Base-by-base conservation (phyloP, 2,329 filamentous ascomycete genomes). In the Colletotrichum trifolii region DNA sequence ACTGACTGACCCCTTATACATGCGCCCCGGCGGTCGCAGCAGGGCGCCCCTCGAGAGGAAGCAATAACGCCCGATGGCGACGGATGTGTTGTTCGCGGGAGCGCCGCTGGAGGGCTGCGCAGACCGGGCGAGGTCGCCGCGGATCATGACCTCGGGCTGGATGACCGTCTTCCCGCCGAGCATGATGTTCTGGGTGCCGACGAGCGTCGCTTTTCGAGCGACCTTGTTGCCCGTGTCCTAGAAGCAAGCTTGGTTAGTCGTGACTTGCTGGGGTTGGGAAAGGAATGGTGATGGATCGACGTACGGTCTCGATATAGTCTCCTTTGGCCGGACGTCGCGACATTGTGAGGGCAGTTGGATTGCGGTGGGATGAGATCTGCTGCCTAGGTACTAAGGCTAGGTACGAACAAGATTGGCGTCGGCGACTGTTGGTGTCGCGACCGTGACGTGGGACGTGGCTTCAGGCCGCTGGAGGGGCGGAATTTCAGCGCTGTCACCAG, bases 191-290 rank as follows among this genome's bases (percentile, higher is more conserved):
- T 97, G 94, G 25, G 95, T 97, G 73, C 96, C 96, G 73, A 97
- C 92, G 71, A 99, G 93, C 75, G 91, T 90, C 67, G 93, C 92
- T 71, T 93, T 93, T 70, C 96, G 93, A 43, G 94, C 95, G 73
- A 99, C 96, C 82, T 98, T 98, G 86, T 99, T 99, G 70, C 96
- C 96, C 3, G 94, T 97, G 80, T 98, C 95, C 94, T 97, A 71
- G 17, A 34, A 1, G 57, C 39, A 34, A 48, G 17, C 48, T 52
- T 13, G 49, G 34, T 7, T 8, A 2, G 2, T 10, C 8, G 10
- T 4, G 13, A 38, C 6, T 33, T 17, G 34, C 10, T 6, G 2
- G 17, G 13, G 15, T 7, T 39, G 11, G 11, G 5, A 10, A 8
- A 5, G 39, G 25, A 36, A 10, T 7, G 10, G 4, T 9, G 9